phyloP scores from a whole-genome alignment of 2,329 filamentous ascomycete genomes.

The Microsporum audouinii region DNA sequence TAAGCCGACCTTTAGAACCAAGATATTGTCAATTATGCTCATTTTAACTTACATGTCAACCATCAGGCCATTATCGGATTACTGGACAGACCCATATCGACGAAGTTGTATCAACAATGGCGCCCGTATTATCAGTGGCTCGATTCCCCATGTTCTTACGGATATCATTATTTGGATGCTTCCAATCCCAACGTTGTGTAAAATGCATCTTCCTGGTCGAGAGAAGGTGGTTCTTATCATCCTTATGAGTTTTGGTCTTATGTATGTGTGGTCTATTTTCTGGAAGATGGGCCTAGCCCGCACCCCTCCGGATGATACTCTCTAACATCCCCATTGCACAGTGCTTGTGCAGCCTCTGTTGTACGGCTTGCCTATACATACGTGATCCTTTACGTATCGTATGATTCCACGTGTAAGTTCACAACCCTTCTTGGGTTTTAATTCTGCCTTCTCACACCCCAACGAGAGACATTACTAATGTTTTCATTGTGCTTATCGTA shows the following conservation, averaged over 20 bases:
- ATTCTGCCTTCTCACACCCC: background rate
- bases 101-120: conserved; percentile 10
- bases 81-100: conserved; percentile 8
- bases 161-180: conserved; percentile 13
- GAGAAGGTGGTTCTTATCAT: conserved; percentile 12
- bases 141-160: conserved; percentile 12
- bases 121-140: conserved; percentile 6
- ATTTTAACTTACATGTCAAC: background rate
- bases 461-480: background rate
- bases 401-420: conserved; percentile 15
- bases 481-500: background rate
- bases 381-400: conserved; percentile 7
- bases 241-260: conserved; percentile 15
- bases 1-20: background rate
- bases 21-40: background rate
- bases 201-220: conserved; percentile 10
- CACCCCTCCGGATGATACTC: background rate
- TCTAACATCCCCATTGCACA: conserved; percentile 4
- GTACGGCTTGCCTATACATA: conserved; percentile 13
- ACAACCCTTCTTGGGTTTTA: background rate
- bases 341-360: conserved; percentile 13
- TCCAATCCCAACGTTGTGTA: conserved; percentile 15
- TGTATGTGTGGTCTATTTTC: conserved; percentile 7
- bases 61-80: conserved; percentile 12
- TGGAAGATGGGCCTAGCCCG: background rate